These are phyloP conservation scores for Aspergillus baeticus DNA, from an alignment of 495 filamentous ascomycete species.

Conservation along the genomic window DNA sequence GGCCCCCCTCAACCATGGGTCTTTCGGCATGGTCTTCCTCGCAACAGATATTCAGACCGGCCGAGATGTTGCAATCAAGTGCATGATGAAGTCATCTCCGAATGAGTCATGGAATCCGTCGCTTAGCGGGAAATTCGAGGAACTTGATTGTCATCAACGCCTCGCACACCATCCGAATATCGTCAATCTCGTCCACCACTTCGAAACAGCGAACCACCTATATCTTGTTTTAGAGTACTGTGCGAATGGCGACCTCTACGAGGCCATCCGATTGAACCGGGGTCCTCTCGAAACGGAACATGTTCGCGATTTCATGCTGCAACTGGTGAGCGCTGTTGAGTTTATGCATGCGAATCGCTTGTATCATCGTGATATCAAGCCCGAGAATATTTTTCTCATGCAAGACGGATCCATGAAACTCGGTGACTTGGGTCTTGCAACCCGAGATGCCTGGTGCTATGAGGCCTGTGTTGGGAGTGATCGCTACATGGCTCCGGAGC, in stretches of 20 bases:
- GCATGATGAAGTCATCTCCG: slow-evolving; percentile 72
- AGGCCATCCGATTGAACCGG: slow-evolving; percentile 84
- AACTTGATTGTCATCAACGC: slow-evolving; percentile 75
- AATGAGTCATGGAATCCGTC: slow-evolving; percentile 53
- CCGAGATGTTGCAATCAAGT: slow-evolving; percentile 89
- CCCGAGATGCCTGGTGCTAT: slow-evolving; percentile 79
- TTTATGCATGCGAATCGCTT: slow-evolving; percentile 88
- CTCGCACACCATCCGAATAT: slow-evolving; percentile 84
- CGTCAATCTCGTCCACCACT: slow-evolving; percentile 87
- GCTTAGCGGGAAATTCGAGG: slow-evolving; percentile 82
- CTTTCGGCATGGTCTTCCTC: slow-evolving; percentile 96
- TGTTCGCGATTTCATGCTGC: slow-evolving; percentile 94
- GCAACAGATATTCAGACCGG: slow-evolving; percentile 74
- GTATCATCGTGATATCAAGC: slow-evolving; percentile 98
- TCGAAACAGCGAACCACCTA: slow-evolving; percentile 84
- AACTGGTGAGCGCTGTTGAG: slow-evolving; percentile 85
- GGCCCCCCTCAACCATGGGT: slow-evolving; percentile 95
- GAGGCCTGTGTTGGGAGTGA: slow-evolving; percentile 95
- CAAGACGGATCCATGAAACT: slow-evolving; percentile 88
- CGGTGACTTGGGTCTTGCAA: slow-evolving; percentile 93
- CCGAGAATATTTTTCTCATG: slow-evolving; percentile 96
- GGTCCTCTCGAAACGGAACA: slow-evolving; percentile 94
- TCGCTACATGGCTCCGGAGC: slow-evolving; percentile 98
- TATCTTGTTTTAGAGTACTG: slow-evolving; percentile 97
- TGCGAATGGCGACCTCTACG: slow-evolving; percentile 94